Base-by-base conservation (phyloP, 495 filamentous ascomycete genomes). In the Penicillium canescens region DNA sequence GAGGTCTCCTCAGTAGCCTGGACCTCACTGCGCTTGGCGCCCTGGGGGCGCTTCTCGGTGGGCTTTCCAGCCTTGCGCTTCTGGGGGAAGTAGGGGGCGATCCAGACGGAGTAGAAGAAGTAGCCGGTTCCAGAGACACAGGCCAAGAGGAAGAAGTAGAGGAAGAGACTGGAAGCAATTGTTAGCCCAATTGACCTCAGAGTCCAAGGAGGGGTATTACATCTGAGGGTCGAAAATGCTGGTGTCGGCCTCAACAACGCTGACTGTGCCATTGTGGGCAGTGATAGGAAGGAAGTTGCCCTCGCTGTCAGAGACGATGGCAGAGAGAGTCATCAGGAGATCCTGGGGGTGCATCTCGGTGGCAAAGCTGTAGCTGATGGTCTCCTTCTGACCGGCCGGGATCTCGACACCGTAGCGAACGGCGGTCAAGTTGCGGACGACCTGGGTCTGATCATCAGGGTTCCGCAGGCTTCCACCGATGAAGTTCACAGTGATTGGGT, bases 61-160 rank as follows among this genome's bases (percentile, higher is more conserved):
- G 78, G 76, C 75, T 88, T 87, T 56, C 82, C 83, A 52, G 74
- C 65, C 58, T 86, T 85, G 67, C 84, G 85, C 72, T 91, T 86
- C 79, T 96, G 91, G 24, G 94, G 94, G 83, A 96, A 96, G 65
- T 98, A 86, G n/a, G 91, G 85, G 44, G 91, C 88, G 73, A 98
- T 83, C 90, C 92, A 98, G 66, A 93, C 96, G 71, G 85, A 94
- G 81, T 98, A 98, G 75, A 96, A 92, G 71, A 96, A 97, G 83
- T 94, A 96, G 70, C 85, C 78, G 38, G 87, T 89, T 50, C 87
- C 91, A 58, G 68, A 83, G 68, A 96, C 92, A 64, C 77, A 82
- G 51, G 81, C 83, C 50, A 84, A 72, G 59, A 98, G 91, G 79
- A 98, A 84, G 70, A 96, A 84, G 78, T 98, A 98, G 53, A 98